Base-by-base conservation (phyloP, 257 asterid species). In the Capsicum baccatum region DNA sequence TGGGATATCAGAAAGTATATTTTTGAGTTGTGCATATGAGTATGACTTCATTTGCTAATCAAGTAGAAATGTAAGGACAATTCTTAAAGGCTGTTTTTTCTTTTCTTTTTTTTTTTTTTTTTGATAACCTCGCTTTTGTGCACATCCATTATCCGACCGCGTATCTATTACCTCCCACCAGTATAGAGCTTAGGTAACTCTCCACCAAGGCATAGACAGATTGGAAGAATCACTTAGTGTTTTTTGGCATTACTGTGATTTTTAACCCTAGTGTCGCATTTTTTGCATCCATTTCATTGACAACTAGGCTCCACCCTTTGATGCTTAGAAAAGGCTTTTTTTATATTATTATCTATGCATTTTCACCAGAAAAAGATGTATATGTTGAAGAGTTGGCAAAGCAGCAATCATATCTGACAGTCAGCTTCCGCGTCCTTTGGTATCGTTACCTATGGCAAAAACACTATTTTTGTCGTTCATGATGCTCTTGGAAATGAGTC, bases 281-380 rank as follows among this genome's bases (percentile, higher is more conserved):
- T 73, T 73, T 73, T 48, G 37, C 80, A n/a, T 33, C 80, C 80
- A 19, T 7, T 48, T 48, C n/a, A 73, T 47, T 21, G 42, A 48
- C 59, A 50, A 48, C 80, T 73, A 73, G 8, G 9, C 21, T 19
- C 15, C 39, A 71, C 39, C 39, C 56, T 71, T 47, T 58, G 39
- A 47, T 71, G 42, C 59, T 71, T 44, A 73, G 44, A 73, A 12
- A 73, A 73, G 9, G 42, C 59, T 76, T 12, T 52, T 21, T 52
- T 14, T 76, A 33, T 62, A 76, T 52, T 19, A 73, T 48, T n/a
- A 73, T 19, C 60, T 48, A 11, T 19, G 80, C 60, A 11, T 19
- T 48, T 73, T 76, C 63, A 76, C 63, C 81, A 7, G 80, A 19
- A 73, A 35, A 76, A 76, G 62, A 26, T 3, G 21, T 26, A 76